A percentile compares a stretch with the other conserved stretches of the same genome.
Evolutionary conservation across 768 basidiomycete genomes (phyloP).

Genomic region (Heimioporus sp.): DNA sequence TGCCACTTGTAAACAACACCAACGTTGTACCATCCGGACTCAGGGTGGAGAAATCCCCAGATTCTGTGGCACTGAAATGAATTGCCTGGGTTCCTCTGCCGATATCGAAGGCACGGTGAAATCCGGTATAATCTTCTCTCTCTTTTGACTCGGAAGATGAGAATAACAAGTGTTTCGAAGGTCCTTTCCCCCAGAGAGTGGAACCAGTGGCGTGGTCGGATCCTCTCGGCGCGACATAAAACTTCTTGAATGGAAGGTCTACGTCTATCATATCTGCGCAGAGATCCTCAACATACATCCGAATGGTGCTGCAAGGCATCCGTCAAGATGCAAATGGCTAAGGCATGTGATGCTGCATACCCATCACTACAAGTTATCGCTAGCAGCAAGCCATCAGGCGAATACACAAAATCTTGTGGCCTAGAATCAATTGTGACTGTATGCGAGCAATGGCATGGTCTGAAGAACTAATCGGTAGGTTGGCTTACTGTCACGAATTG

Average conservation of each 20-base stretch:
- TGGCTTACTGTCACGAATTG: conserved; percentile 17
- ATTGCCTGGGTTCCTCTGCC: conserved; percentile 20
- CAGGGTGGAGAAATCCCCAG: conserved; percentile 53
- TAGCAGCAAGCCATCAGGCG: conserved; percentile 38
- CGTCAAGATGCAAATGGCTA: neutral
- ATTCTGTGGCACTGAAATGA: conserved; percentile 44
- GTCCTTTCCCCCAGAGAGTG: conserved; percentile 50
- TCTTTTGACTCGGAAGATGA: conserved; percentile 52
- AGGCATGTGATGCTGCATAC: conserved; percentile 14
- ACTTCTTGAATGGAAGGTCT: conserved; percentile 11
- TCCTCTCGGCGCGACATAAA: conserved; percentile 15
- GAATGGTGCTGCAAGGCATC: conserved; percentile 18
- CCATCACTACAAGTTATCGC: conserved; percentile 35
- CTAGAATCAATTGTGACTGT: conserved; percentile 25
- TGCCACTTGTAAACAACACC: conserved; percentile 32
- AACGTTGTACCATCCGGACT: conserved; percentile 41
- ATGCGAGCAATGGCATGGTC: conserved; percentile 4
- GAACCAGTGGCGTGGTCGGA: conserved; percentile 39
- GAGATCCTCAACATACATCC: conserved; percentile 21
- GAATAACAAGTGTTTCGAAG: conserved; percentile 43
- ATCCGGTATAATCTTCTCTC: conserved; percentile 30
- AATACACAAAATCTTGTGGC: conserved; percentile 46
- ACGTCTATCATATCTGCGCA: conserved; percentile 16
- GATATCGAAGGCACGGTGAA: conserved; percentile 52
- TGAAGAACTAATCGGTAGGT: neutral